phyloP scores from a whole-genome alignment of 225 moss, liverwort and hornwort genomes.

The Physcomitrium patens region DNA sequence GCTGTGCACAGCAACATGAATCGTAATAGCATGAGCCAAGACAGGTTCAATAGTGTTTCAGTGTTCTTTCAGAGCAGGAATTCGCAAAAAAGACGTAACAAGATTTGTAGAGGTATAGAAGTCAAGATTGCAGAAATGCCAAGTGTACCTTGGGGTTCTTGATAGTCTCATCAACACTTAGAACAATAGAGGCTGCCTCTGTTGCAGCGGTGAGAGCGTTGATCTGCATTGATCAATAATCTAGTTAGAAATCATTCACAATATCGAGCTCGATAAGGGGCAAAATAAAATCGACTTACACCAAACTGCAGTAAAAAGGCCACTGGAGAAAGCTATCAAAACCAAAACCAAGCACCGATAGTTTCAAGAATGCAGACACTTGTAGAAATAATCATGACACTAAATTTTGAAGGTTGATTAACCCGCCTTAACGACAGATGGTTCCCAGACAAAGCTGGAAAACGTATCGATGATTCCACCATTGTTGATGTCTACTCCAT shows the following conservation, averaged over 20 bases:
- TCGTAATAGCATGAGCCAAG: background rate
- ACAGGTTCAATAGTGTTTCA: no score
- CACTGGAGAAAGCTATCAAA: background rate
- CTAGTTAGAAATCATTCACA: background rate
- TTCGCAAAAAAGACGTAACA: background rate
- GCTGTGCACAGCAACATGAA: background rate
- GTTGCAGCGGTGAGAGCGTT: slow-evolving; percentile 94
- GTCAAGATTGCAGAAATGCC: background rate
- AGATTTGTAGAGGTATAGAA: background rate
- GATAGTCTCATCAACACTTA: slow-evolving; percentile 69
- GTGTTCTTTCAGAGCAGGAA: background rate
- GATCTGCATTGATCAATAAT: slow-evolving; percentile 50
- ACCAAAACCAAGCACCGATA: background rate
- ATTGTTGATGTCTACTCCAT: slow-evolving; percentile 88
- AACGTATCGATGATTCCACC: slow-evolving; percentile 91
- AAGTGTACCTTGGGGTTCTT: slow-evolving; percentile 58
- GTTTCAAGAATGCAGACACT: no score
- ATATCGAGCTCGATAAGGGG: background rate
- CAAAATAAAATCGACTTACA: background rate
- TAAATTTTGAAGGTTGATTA: background rate
- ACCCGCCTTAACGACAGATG: slow-evolving; percentile 87
- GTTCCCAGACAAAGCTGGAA: slow-evolving; percentile 92
- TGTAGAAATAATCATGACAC: background rate
- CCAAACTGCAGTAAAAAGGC: no score
- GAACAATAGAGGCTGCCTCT: slow-evolving; percentile 67